Evolutionary conservation across 768 basidiomycete species (phyloP), one percentile per base, ranked within the genome.

Genomic region (Rossbeevera mucosa): DNA sequence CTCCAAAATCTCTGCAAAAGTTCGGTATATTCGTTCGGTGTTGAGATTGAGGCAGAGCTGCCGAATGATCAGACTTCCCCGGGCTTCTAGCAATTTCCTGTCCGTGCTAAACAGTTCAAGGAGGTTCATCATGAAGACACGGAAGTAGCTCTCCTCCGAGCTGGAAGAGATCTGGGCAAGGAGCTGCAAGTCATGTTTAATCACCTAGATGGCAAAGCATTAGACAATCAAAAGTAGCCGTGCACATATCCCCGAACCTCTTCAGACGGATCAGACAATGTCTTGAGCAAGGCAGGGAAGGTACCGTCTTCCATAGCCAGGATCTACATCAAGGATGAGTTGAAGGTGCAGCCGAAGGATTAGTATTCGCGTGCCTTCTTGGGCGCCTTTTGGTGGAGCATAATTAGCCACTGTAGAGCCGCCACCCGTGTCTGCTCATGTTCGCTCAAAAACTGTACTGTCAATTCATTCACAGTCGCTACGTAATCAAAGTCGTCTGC

Each of bases 311-410:
- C 92, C 83, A 95, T 88, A 0, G 92, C 88, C 41, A 98, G 74
- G 55, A 96, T 95, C 94, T 97, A 43, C 4, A 0, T 46, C 9
- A 11, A 22, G 5, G 5, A 36, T 60, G 16, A 57, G 50, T 26
- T 16, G 22, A 47, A 24, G 36, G 13, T n/a, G 43, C 30, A 7
- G 14, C 6, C 5, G 9, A 4, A 18, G 25, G 16, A 41, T 24
- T 5, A 3, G 18, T 5, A 29, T 48, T 38, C 11, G 48, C 64
- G 43, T 55, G 88, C 94, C 82, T 95, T 95, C 72, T 87, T 91
- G 0, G 96, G 96, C 12, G 94, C 93, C 64, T 98, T 97, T 67
- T 94, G 90, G 71, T 99, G 96, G 47, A 99, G 73, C 96, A 99
- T 99, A 51, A 96, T 85, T 33, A 99, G 74, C 96, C 96, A 99